Conservation (phyloP, 306 rosid species). For the Quercus robur region DNA sequence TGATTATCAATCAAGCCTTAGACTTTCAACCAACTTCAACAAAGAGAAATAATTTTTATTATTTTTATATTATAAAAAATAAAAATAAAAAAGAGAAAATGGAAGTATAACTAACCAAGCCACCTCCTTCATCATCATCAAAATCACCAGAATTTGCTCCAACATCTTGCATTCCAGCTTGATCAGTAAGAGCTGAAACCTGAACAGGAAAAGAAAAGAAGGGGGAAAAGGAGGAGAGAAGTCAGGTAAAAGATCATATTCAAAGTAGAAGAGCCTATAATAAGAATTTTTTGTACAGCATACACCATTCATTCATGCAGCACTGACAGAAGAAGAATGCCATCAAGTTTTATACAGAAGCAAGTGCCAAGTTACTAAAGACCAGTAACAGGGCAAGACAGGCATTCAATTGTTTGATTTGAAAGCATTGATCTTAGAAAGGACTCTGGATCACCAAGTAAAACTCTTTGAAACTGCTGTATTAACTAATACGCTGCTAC, state of each 20-base stretch:
- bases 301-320: background rate
- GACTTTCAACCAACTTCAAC: too few relatives aligned
- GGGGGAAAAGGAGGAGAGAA: constrained; percentile 6
- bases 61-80: too few relatives aligned
- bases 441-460: background rate
- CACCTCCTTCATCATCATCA: constrained; percentile 90
- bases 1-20: background rate
- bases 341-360: constrained; percentile 6
- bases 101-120: constrained; percentile 58
- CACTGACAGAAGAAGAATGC: background rate
- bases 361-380: constrained; percentile 3
- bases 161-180: constrained; percentile 67
- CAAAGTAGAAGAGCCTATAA: constrained; percentile 14
- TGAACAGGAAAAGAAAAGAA: constrained; percentile 25
- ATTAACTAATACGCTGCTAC: background rate
- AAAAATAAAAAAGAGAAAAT: background rate
- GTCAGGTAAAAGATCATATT: constrained; percentile 10
- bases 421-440: background rate
- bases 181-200: constrained; percentile 93
- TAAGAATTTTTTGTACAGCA: background rate
- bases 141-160: constrained; percentile 85
- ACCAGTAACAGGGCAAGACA: background rate
- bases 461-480: background rate
- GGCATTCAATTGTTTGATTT: background rate
- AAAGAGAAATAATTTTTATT: too few relatives aligned